Percentiles rank a stretch among this genome's conserved stretches.
Conservation (phyloP, 2,329 filamentous ascomycete genomes). For the Fusarium sp. region DNA sequence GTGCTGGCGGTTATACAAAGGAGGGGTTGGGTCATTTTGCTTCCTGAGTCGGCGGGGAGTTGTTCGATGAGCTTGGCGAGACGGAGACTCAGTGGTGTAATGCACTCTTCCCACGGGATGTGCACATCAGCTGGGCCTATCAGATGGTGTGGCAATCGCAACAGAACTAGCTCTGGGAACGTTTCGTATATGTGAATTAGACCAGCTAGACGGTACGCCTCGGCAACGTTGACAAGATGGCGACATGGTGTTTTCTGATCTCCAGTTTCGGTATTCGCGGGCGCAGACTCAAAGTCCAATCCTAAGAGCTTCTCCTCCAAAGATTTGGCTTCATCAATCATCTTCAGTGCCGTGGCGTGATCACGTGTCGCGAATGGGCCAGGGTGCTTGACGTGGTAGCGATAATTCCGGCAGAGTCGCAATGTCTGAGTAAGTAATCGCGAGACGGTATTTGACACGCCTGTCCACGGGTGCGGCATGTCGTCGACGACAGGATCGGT, state of each 20-base stretch:
- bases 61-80: conserved; percentile 47
- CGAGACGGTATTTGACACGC: conserved; percentile 51
- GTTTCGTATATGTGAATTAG: conserved; percentile 56
- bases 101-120: conserved; percentile 50
- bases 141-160: conserved; percentile 44
- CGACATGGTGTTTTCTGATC: conserved; percentile 44
- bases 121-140: not conserved
- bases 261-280: conserved; percentile 43
- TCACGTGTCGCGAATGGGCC: conserved; percentile 26
- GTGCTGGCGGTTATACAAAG: conserved; percentile 52
- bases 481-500: conserved; percentile 29
- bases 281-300: conserved; percentile 42
- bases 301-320: conserved; percentile 51
- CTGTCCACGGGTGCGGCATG: conserved; percentile 54
- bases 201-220: conserved; percentile 53
- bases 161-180: conserved; percentile 50
- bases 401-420: conserved; percentile 52
- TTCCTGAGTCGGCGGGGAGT: conserved; percentile 50
- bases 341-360: conserved; percentile 34
- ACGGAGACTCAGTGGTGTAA: conserved; percentile 47
- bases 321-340: conserved; percentile 48
- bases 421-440: conserved; percentile 52
- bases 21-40: conserved; percentile 51
- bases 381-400: conserved; percentile 43
- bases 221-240: conserved; percentile 52